Conservation (phyloP, 2,329 filamentous ascomycete species). For the Alternaria tenuissima region DNA sequence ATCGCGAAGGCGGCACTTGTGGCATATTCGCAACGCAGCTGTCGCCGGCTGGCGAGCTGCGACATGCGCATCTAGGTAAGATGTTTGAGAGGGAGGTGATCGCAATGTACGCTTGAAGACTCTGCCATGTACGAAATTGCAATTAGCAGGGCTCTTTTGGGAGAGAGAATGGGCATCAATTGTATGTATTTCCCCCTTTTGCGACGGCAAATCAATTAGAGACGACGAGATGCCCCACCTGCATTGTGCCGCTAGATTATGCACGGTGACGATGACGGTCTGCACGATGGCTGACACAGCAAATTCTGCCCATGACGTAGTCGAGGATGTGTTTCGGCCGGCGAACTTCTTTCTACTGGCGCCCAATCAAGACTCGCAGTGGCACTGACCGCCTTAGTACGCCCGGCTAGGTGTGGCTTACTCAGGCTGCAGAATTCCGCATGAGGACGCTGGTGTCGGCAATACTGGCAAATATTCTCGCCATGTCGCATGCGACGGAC, state of each 20-base stretch:
- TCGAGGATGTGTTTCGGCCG: neutral
- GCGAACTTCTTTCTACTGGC: neutral
- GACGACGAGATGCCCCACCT: neutral
- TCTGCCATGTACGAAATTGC: neutral
- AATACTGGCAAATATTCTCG: neutral
- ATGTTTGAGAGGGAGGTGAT: constrained; percentile 33
- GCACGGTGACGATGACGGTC: constrained; percentile 10
- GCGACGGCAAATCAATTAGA: neutral
- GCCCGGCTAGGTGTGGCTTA: constrained; percentile 14
- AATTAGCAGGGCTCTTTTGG: neutral
- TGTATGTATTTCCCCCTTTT: neutral
- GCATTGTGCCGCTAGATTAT: constrained; percentile 1
- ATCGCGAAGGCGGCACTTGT: constrained; percentile 21
- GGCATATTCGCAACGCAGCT: constrained; percentile 36
- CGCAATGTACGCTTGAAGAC: neutral
- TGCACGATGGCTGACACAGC: constrained; percentile 10
- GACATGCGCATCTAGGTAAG: constrained; percentile 23
- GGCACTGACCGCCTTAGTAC: constrained; percentile 3
- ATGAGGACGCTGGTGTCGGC: neutral
- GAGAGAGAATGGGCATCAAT: neutral
- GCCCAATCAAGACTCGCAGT: neutral
- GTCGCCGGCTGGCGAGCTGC: constrained; percentile 31
- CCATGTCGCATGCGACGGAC: neutral
- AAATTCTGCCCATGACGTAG: constrained; percentile 12
- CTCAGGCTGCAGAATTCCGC: constrained; percentile 3